These are phyloP conservation scores for Lycium barbarum DNA, from an alignment of 257 asterid genomes.

Conservation along the genomic window DNA sequence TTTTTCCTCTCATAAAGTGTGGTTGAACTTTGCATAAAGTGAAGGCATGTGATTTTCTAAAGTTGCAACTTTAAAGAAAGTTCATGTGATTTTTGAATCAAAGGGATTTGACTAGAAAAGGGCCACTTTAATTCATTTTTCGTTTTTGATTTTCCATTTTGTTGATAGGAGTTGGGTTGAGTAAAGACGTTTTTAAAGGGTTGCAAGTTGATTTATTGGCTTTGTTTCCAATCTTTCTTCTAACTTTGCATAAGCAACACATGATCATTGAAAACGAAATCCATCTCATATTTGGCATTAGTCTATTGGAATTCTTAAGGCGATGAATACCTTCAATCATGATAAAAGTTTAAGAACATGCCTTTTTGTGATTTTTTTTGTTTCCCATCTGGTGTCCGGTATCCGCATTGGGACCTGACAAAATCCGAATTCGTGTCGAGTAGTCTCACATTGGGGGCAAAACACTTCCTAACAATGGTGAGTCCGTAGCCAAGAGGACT, in stretches of 20 bases:
- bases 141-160: neutral
- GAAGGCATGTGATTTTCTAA: constrained; percentile 23
- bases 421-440: too few relatives aligned
- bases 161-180: neutral
- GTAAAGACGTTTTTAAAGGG: neutral
- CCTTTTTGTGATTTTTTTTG: neutral
- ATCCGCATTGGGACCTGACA: too few relatives aligned
- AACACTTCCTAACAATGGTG: too few relatives aligned
- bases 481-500: too few relatives aligned
- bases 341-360: neutral
- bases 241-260: neutral
- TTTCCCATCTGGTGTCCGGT: too few relatives aligned
- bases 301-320: neutral
- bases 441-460: too few relatives aligned
- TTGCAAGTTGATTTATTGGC: neutral
- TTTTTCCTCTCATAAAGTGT: neutral
- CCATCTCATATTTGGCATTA: neutral
- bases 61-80: neutral
- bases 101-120: constrained; percentile 12
- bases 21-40: neutral
- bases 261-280: neutral
- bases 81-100: neutral
- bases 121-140: constrained; percentile 1
- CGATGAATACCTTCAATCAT: neutral
- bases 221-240: neutral